Evolutionary conservation across 768 basidiomycete species (phyloP), one percentile per base, ranked within the genome.

Genomic region (Phaeolepiota aurea): DNA sequence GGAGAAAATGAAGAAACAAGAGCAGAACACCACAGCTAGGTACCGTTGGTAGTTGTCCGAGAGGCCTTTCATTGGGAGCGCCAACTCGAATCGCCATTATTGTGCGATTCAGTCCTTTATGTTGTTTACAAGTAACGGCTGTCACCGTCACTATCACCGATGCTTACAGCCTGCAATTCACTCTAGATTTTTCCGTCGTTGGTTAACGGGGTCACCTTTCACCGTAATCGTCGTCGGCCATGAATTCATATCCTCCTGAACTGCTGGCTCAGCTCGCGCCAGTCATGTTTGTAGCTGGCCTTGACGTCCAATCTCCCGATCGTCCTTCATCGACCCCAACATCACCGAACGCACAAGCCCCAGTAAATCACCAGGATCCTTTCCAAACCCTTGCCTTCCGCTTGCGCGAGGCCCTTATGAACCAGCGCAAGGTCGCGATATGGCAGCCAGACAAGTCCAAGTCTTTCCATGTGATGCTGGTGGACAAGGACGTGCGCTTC

Each of bases 181-280:
- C n/a, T n/a, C n/a, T n/a, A n/a, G n/a, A n/a, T n/a, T n/a, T n/a
- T n/a, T n/a, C n/a, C n/a, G n/a, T n/a, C n/a, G n/a, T n/a, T n/a
- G n/a, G n/a, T n/a, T n/a, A n/a, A n/a, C n/a, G n/a, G n/a, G n/a
- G n/a, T n/a, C n/a, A n/a, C n/a, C n/a, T n/a, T n/a, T n/a, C n/a
- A n/a, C n/a, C n/a, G n/a, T n/a, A n/a, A n/a, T n/a, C n/a, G n/a
- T n/a, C n/a, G n/a, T n/a, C n/a, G n/a, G n/a, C n/a, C n/a, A 93
- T 96, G 93, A 93, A 93, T 62, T 87, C 87, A 21, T 96, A 94
- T 67, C 93, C 92, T 14, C 67, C 77, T 44, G 91, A 97, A 66
- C 69, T 97, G 47, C 68, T 96, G 49, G 70, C 76, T n/a, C 92
- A 96, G 57, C 76, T 89, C 32, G 81, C 79, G 14, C 94, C 94